Base-by-base conservation (phyloP, 805 yeast genomes). In the Candida silvatica region DNA sequence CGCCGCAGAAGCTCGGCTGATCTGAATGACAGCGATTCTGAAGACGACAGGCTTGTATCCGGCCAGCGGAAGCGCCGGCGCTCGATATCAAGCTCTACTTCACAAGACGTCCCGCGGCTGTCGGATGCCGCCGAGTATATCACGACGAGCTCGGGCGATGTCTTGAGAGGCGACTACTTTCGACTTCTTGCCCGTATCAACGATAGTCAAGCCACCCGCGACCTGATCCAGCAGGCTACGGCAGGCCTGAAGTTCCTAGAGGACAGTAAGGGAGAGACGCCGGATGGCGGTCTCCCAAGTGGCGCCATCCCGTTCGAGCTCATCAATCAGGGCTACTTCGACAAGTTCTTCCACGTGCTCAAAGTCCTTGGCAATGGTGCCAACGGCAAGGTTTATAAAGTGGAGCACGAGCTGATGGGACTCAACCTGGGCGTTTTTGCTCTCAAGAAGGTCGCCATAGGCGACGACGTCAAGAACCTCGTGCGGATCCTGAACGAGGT, bases 271-370 rank as follows among this genome's bases (percentile, higher is more conserved):
- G 26, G 26, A 6, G 16, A 19, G 9, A 20, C 11, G 6, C 12
- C 14, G 7, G 14, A 20, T 6, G 26, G 6, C 27, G 15, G 20
- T 22, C 24, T 12, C 14, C 12, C 7, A 8, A n/a, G 12, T 18
- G 39, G 41, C 36, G 27, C 39, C 22, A 46, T 52, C 11, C 60
- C 60, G 1, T 38, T 44, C 7, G 66, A 68, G 6, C 64, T 87
- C 3, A 83, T 85, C 49, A 79, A 82, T 32, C 94, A 81, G 41
- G 95, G 94, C 3, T 87, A 87, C 52, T 87, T 80, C 46, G 63
- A 68, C 16, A 74, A 77, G 37, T 81, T 87, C 52, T 87, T 87
- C 59, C 67, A 63, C 27, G 69, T 73, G 22, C 58, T 77, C 11
- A 67, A 73, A 1, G 58, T 70, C 2, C 57, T 87, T 11, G 96